Conservation (phyloP, 352 stramenopile species). For the Globisporangium carolinianum region DNA sequence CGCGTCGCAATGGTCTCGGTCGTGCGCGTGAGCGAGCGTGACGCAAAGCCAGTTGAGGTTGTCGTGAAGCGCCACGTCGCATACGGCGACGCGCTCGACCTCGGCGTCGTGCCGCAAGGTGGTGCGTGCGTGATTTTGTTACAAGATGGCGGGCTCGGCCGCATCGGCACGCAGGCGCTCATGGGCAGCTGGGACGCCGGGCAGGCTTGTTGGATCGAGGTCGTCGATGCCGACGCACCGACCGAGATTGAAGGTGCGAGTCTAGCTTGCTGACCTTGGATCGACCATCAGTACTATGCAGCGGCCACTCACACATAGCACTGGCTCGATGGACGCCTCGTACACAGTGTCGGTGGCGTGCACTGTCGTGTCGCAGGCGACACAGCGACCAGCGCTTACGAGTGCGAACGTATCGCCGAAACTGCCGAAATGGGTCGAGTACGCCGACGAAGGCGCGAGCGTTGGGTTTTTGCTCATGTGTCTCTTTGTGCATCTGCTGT, state of each 20-base stretch:
- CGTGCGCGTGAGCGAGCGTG: slow-evolving; percentile 50
- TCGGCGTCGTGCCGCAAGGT: slow-evolving; percentile 72
- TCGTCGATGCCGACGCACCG: slow-evolving; percentile 46
- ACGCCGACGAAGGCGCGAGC: slow-evolving; percentile 70
- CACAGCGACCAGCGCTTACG: slow-evolving; percentile 20
- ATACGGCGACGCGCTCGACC: slow-evolving; percentile 59
- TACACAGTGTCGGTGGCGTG: slow-evolving; percentile 60
- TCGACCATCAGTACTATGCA: too few species aligned
- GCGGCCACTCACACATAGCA: too few species aligned
- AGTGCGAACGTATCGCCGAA: slow-evolving; percentile 19
- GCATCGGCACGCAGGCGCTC: slow-evolving; percentile 74
- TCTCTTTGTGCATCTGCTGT: slow-evolving; percentile 76
- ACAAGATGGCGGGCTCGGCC: slow-evolving; percentile 58
- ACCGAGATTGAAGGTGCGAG: slow-evolving; percentile 61
- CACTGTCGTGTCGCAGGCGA: slow-evolving; percentile 48
- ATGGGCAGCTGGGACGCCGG: slow-evolving; percentile 84
- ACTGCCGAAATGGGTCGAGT: slow-evolving; percentile 66
- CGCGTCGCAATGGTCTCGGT: slow-evolving; percentile 74
- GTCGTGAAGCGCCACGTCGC: slow-evolving; percentile 67
- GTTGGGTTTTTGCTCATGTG: slow-evolving; percentile 80
- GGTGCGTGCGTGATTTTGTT: slow-evolving; percentile 76
- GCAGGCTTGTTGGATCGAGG: slow-evolving; percentile 70
- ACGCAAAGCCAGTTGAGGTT: slow-evolving; percentile 50
- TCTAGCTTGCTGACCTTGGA: background rate
- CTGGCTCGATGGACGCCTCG: background rate